phyloP scores from a whole-genome alignment of 176 grass and related monocot genomes.

The Leersia perrieri region DNA sequence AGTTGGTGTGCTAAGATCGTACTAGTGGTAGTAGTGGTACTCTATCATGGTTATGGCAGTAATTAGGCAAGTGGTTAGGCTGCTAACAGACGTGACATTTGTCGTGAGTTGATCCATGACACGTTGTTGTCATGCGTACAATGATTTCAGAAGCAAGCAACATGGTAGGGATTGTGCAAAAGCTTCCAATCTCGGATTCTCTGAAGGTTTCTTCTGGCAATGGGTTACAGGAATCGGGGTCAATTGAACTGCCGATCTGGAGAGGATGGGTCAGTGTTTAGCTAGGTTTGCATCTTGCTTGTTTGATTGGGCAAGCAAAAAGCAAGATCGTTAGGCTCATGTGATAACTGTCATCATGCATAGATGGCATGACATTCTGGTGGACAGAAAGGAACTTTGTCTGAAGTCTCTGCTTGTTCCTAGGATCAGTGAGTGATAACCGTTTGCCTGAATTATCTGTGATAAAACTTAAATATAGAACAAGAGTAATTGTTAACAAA shows the following conservation, averaged over 20 bases:
- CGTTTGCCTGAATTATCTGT: background rate
- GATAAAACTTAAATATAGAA: background rate
- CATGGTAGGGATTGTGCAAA: background rate
- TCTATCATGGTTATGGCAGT: background rate
- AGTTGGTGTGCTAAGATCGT: background rate
- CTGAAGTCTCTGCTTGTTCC: background rate
- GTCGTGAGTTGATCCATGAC: no score
- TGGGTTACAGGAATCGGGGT: background rate
- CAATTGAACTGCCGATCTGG: background rate
- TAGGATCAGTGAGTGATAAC: background rate
- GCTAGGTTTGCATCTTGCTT: background rate
- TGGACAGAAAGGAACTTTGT: background rate
- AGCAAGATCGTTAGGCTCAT: background rate
- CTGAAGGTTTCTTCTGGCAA: background rate
- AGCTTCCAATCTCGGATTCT: background rate
- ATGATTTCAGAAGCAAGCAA: constrained; percentile 28
- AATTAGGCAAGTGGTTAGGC: background rate
- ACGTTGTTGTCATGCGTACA: background rate
- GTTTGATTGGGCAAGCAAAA: background rate
- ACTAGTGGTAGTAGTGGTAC: no score
- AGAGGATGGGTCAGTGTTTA: background rate
- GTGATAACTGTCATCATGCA: background rate
- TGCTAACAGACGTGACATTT: background rate
- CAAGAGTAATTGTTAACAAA: background rate
- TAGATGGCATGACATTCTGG: background rate